Base-by-base conservation (phyloP, 306 rosid species). In the Vigna angularis region DNA sequence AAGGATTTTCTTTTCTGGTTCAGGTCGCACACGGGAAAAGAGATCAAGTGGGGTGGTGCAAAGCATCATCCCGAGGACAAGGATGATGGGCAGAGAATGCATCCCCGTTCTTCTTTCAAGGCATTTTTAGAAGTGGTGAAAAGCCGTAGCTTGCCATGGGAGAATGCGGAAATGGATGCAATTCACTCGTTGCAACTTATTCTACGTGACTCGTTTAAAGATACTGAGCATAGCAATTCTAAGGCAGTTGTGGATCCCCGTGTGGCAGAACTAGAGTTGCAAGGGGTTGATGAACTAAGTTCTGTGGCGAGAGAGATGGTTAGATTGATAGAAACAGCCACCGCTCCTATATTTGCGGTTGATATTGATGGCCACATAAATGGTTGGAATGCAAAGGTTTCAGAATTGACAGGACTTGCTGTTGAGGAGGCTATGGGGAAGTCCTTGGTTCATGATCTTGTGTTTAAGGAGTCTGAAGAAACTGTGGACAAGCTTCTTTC, bases 241-340 rank as follows among this genome's bases (percentile, higher is more conserved):
- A 95, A 88, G 87, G 91, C 92, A 52, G 89, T 93, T 79, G 84
- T 86, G 67, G 76, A 87, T 78, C 66, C 92, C n/a, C 84, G 76
- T 49, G 40, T 84, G 62, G 86, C 83, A 28, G 87, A 81, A 17
- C 76, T 88, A 14, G 91, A 88, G 77, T 77, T 89, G 85, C 98
- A 91, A 83, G 97, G 96, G 68, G 85, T 91, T 15, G 94, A 93
- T 81, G 99, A 96, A 84, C 91, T 96, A 53, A 91, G 97, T 86
- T 91, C 98, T 15, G 99, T 96, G 72, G 98, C 99, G 26, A 90
- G 98, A 79, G 99, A 96, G 85, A 96, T 96, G 98, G 98, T 93
- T 68, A 90, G 99, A 79, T 82, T 96, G 90, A 96, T 96, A 53
- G 99, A 96, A 87, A 96, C 99, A 28, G 99, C 99, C 69, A 96